Evolutionary conservation across 2,329 filamentous ascomycete genomes (phyloP), one percentile per base, ranked within the genome.

Genomic region (Pyrenochaeta sp.): DNA sequence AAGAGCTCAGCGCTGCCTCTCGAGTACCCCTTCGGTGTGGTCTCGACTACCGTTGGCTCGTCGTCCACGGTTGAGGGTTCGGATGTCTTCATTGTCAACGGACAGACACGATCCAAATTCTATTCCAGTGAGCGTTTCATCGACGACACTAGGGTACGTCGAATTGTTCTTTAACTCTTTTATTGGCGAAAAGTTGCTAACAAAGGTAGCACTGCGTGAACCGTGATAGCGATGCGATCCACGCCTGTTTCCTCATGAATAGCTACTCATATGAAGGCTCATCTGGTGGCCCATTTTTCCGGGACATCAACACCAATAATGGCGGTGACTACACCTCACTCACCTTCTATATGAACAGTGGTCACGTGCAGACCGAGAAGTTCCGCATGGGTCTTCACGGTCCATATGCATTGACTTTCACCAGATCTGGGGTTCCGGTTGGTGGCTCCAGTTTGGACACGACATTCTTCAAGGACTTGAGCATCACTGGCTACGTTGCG

Each of bases 121-220:
- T 90, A 87, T 76, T 88, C 85, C 1, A 86, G 84, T 53, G 79
- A 87, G 57, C 81, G 87, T n/a, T 90, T 88, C 73, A 89, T 90
- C 66, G 87, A 90, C 68, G 86, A 88, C 62, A 49, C 45, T 15
- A 49, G 45, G 37, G 64, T 66, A 41, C 14, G 62, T 53, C 3
- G 27, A 12, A 11, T 6, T 14, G 18, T n/a, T n/a, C 4, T 12
- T 31, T 18, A 17, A 27, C 6, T 7, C 7, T 31, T 17, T 44
- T n/a, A n/a, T n/a, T 45, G 18, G 43, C 4, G 1, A 4, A 14
- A 27, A 2, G 30, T 7, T 20, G 21, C 36, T 36, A 15, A 57
- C 49, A 32, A 44, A 17, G 84, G 39, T 80, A 83, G 21, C 86
- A 88, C 68, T 90, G 87, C 71, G 83, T 87, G 32, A 82, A 81